Percentiles rank a stretch among this genome's conserved stretches.
Conservation (phyloP, 805 yeast genomes). For the Zygotorulaspora danielsina region DNA sequence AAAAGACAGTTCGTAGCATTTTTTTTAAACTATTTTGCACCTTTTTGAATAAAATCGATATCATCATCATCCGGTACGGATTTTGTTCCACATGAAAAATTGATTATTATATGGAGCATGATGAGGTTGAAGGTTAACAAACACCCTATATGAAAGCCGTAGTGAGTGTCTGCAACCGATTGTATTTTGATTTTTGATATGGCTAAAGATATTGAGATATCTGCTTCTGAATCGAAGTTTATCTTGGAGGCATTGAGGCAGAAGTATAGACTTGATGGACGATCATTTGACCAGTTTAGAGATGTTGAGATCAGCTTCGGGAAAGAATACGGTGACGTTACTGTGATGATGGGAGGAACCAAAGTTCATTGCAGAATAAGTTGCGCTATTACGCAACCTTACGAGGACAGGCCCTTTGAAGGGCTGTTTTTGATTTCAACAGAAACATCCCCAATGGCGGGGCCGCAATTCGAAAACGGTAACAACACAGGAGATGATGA, state of each 20-base stretch:
- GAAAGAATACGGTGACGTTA: slow-evolving; percentile 74
- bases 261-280: slow-evolving; percentile 64
- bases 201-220: slow-evolving; percentile 59
- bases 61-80: not conserved
- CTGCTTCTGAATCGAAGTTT: slow-evolving; percentile 60
- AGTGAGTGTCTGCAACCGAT: not conserved
- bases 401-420: slow-evolving; percentile 89
- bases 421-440: slow-evolving; percentile 81
- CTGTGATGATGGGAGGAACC: slow-evolving; percentile 73
- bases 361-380: slow-evolving; percentile 48
- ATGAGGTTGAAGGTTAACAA: not conserved
- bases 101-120: not conserved
- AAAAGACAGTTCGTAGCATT: too few species aligned
- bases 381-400: slow-evolving; percentile 73
- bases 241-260: slow-evolving; percentile 58
- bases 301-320: slow-evolving; percentile 62
- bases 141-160: not conserved
- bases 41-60: not conserved
- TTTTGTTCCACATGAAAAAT: not conserved
- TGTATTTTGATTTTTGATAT: slow-evolving; percentile 32
- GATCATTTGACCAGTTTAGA: slow-evolving; percentile 62
- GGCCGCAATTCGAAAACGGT: slow-evolving; percentile 74
- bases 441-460: slow-evolving; percentile 87
- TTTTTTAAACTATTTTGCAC: too few species aligned
- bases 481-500: slow-evolving; percentile 72